Conservation (phyloP, 208 protist genomes). For the Strigomonas culicis region DNA sequence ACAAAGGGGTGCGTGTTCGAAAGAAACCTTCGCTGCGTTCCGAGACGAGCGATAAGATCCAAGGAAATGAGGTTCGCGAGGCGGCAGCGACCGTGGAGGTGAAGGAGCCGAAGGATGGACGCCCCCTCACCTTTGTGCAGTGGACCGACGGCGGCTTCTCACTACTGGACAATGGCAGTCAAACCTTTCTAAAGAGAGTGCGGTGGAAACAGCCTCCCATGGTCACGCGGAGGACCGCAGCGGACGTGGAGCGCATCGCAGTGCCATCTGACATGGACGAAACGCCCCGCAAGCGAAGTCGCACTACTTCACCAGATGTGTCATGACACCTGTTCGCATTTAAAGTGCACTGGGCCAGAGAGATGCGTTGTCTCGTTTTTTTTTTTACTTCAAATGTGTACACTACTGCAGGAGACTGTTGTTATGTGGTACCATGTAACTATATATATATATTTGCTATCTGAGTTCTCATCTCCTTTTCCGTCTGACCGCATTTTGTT, state of each 20-base stretch:
- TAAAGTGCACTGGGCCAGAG: too few species aligned
- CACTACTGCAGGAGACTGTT: too few species aligned
- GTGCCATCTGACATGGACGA: too few species aligned
- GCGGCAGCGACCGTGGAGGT: slow-evolving; percentile 36
- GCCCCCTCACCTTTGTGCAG: slow-evolving; percentile 37
- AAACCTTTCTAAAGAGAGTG: slow-evolving; percentile 35
- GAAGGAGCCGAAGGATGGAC: neutral
- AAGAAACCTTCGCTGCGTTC: slow-evolving; percentile 31
- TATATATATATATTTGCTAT: neutral
- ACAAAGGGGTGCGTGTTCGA: slow-evolving; percentile 42
- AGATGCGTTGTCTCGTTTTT: too few species aligned
- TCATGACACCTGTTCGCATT: too few species aligned
- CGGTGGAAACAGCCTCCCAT: neutral
- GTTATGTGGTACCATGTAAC: neutral
- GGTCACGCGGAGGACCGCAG: neutral
- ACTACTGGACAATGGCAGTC: slow-evolving; percentile 36
- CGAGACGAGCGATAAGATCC: slow-evolving; percentile 37
- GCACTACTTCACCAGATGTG: too few species aligned
- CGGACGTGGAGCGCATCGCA: too few species aligned
- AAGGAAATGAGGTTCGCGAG: slow-evolving; percentile 67
- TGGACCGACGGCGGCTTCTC: slow-evolving; percentile 73
- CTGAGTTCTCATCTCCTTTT: neutral
- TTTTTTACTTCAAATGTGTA: too few species aligned
- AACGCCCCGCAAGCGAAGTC: too few species aligned
- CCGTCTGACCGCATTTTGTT: neutral